Conservation (phyloP, 805 yeast species). For the Wickerhamiella dianesei region DNA sequence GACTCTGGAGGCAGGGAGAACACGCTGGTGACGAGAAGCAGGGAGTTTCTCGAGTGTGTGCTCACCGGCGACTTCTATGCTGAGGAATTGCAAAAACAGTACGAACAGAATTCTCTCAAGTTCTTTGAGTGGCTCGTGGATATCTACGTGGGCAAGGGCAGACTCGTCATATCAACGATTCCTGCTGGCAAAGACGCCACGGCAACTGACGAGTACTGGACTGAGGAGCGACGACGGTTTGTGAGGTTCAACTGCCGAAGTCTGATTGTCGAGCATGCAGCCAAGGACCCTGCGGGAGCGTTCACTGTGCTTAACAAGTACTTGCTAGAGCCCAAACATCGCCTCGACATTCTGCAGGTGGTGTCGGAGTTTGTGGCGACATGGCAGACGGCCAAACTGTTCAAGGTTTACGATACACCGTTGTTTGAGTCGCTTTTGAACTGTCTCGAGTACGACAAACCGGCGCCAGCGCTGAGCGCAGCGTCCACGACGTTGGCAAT, state of each 20-base stretch:
- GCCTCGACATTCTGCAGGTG: conserved; percentile 31
- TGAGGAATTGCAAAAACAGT: conserved; percentile 11
- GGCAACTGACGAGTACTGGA: background rate
- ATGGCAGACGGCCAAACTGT: conserved; percentile 18
- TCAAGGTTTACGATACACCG: conserved; percentile 15
- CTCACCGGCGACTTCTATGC: conserved; percentile 18
- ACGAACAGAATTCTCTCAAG: conserved; percentile 17
- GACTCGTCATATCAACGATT: background rate
- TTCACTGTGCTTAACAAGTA: conserved; percentile 28
- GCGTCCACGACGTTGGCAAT: conserved; percentile 29
- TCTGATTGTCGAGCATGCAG: conserved; percentile 33
- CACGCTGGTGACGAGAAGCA: conserved; percentile 26
- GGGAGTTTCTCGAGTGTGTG: conserved; percentile 22
- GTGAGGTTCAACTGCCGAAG: conserved; percentile 32
- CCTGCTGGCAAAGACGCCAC: conserved; percentile 1
- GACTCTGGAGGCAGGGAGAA: conserved; percentile 44
- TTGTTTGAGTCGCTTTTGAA: conserved; percentile 15
- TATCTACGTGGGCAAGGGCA: conserved; percentile 14
- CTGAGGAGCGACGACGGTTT: conserved; percentile 38
- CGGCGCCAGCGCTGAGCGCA: conserved; percentile 30
- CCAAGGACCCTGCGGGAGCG: conserved; percentile 27
- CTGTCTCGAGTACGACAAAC: conserved; percentile 28
- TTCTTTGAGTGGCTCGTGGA: conserved; percentile 6
- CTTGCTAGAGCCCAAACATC: conserved; percentile 24
- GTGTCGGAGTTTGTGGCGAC: conserved; percentile 21